A percentile compares a stretch with the other conserved stretches of the same genome.
Conservation (phyloP, 2,329 filamentous ascomycete genomes). For the Diaporthe velutina region DNA sequence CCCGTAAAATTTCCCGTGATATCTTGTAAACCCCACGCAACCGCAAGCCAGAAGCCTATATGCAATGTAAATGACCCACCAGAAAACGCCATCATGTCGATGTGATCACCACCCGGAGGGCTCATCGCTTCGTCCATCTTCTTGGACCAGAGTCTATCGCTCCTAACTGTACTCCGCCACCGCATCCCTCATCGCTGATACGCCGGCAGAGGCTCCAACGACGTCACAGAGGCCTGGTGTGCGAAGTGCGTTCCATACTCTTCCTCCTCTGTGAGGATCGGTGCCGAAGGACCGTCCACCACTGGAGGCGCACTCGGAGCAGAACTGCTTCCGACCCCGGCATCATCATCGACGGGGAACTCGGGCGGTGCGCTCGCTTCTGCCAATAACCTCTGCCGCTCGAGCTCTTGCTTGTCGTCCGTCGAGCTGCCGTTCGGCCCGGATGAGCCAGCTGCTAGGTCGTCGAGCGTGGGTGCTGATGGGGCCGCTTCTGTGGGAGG, state of each 20-base stretch:
- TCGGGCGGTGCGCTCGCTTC: conserved; percentile 74
- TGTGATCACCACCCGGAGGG: not conserved
- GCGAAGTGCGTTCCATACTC: conserved; percentile 47
- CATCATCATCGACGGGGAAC: conserved; percentile 66
- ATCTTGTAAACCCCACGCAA: conserved; percentile 21
- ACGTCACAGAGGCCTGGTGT: conserved; percentile 23
- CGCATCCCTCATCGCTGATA: conserved; percentile 35
- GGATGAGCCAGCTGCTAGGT: conserved; percentile 50
- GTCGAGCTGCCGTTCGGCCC: conserved; percentile 47
- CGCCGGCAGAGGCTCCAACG: conserved; percentile 35
- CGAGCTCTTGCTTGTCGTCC: conserved; percentile 86
- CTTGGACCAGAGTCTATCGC: not conserved
- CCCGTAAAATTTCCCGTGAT: conserved; percentile 12
- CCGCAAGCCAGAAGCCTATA: conserved; percentile 24
- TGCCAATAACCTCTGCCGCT: conserved; percentile 72
- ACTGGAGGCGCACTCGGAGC: conserved; percentile 44
- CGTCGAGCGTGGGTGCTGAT: conserved; percentile 61
- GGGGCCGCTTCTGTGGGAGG: conserved; percentile 27
- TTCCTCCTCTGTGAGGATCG: conserved; percentile 68
- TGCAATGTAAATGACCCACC: conserved; percentile 26
- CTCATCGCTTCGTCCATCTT: not conserved
- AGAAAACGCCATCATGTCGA: conserved; percentile 15
- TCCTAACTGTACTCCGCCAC: too few relatives aligned
- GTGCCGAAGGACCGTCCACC: conserved; percentile 63
- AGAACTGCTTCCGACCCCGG: conserved; percentile 45